Base-by-base conservation (phyloP, 768 basidiomycete genomes). In the Phaffia australis region DNA sequence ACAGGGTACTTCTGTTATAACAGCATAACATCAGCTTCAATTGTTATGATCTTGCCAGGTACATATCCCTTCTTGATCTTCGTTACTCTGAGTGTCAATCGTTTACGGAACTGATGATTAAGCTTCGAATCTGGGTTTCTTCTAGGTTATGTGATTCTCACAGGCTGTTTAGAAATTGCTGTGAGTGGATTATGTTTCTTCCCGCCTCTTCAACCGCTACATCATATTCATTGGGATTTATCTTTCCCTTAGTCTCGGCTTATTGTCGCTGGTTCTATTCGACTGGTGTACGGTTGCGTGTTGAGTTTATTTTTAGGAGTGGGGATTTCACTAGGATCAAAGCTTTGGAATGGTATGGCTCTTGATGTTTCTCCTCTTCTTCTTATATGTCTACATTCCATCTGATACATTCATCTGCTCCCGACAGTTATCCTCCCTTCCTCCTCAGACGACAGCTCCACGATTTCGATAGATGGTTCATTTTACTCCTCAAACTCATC, bases 1-100 rank as follows among this genome's bases (percentile, higher is more conserved):
- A 54, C 67, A 1, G 67, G 67, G 3, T 54, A 59, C 56, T 69
- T 69, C 60, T 69, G 67, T 58, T 69, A 69, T 29, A 55, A 63
- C 23, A 57, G 61, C 2, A 23, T 42, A 63, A 63, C 67, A 11
- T 69, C 67, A n/a, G 56, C 67, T 3, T 62, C 57, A 1, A 69
- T 69, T 57, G 55, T 65, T 1, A 65, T 65, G 66, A 56, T 64
- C 11, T 23, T 54, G 29, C 25, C 49, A 9, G 47, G n/a, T 29
- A 8, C 59, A 6, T 60, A 15, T 27, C 16, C 35, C 25, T 27
- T 48, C 27, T 9, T 35, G 46, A 14, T 48, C 58, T 35, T 18
- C n/a, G n/a, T n/a, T n/a, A n/a, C 30, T 32, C 18, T 23, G 30
- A 5, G 25, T 32, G 18, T 51, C 35, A 19, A 14, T 25, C n/a